Evolutionary conservation across 2,329 filamentous ascomycete species (phyloP), one percentile per base, ranked within the genome.

Genomic region (Colletotrichum tanaceti): DNA sequence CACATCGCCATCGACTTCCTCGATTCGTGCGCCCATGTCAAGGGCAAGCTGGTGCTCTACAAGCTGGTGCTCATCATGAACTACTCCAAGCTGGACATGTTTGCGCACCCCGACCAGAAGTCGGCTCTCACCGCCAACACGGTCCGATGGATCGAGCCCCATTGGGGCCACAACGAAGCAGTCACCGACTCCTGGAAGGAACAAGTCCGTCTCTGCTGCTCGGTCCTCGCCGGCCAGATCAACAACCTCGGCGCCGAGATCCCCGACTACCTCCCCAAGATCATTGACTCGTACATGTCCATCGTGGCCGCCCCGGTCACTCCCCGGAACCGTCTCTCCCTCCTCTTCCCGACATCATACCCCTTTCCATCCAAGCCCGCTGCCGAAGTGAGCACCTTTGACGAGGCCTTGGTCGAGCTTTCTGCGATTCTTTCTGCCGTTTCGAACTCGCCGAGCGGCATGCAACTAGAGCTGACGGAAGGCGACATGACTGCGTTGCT

Each of bases 1-100:
- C 91, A 97, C 74, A 91, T 98, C 71, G 93, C 94, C 47, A 93
- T 97, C 70, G 93, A 95, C 79, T 97, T 98, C 75, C 91, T 98
- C 83, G 94, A 98, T 76, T 93, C 96, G 1, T 98, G 94, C 80
- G 88, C 90, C 3, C 84, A 89, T 35, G 94, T 97, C 55, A 95
- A 94, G 77, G 95, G 96, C 65, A 97, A 97, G 81, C 85, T 99
- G 61, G 87, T 97, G 9, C 82, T 98, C 43, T 97, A 97, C 80
- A 97, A 97, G 78, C 86, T 99, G 44, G 88, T 98, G 20, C 84
- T 99, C 46, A 94, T 99, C 74, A 91, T 97, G 77, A 96, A 98
- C 78, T 95, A 97, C 77, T 93, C 92, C 35, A 91, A 90, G 71
- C 83, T 97, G 5, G 89, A 92, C 32, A 85, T 97, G 24, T 98